phyloP scores from a whole-genome alignment of 805 yeast species.

The Ogataea trehalophila region DNA sequence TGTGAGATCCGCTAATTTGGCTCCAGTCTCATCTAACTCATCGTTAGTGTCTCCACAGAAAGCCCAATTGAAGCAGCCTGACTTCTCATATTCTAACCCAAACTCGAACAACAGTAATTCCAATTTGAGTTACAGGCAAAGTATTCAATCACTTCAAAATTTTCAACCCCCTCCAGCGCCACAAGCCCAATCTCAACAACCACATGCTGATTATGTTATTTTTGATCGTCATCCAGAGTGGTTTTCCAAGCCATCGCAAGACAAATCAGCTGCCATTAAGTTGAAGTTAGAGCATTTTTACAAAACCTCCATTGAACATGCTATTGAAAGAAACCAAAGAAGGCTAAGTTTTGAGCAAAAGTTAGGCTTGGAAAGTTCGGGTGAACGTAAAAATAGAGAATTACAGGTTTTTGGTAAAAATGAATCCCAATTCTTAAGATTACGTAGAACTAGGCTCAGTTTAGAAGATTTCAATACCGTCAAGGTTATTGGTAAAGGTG shows the following conservation, averaged over 20 bases:
- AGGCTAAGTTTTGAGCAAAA: conserved; percentile 78
- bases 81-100: conserved; percentile 19
- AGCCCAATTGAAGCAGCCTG: conserved; percentile 12
- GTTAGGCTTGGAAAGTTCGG: conserved; percentile 66
- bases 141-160: conserved; percentile 7
- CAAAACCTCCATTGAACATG: conserved; percentile 81
- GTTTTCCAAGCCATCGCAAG: conserved; percentile 70
- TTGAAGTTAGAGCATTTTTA: conserved; percentile 79
- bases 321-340: conserved; percentile 93
- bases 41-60: conserved; percentile 27
- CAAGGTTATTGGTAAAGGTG: conserved; percentile 92
- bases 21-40: conserved; percentile 28
- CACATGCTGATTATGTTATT: conserved; percentile 49
- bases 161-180: conserved; percentile 15
- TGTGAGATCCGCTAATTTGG: conserved; percentile 26
- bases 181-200: conserved; percentile 6
- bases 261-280: conserved; percentile 79
- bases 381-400: conserved; percentile 81
- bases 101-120: conserved; percentile 27
- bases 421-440: conserved; percentile 79
- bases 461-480: conserved; percentile 85
- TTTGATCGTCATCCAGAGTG: conserved; percentile 81
- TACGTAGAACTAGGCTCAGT: conserved; percentile 77
- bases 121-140: conserved; percentile 15
- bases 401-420: conserved; percentile 78